Evolutionary conservation across 148 eudicot species (phyloP).

Genomic region (Camellia granthamiana): DNA sequence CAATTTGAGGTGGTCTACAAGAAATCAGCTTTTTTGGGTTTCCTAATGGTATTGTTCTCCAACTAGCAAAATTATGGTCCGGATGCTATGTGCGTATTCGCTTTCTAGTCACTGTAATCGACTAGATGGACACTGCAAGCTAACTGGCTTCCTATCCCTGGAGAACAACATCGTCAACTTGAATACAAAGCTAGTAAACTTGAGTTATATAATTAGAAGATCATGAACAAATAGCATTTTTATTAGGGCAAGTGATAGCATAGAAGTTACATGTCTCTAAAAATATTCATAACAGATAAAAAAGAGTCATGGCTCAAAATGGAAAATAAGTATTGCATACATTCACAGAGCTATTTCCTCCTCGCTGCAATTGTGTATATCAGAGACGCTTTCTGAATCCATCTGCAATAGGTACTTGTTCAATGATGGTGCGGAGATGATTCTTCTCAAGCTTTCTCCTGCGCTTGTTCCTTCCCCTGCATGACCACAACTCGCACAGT

Average conservation of each 20-base stretch:
- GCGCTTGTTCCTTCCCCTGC: slow-evolving; percentile 58
- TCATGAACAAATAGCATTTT: background rate
- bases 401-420: slow-evolving; percentile 17
- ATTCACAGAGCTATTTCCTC: background rate
- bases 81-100: no score
- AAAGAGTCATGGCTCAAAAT: background rate
- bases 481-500: background rate
- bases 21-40: no score
- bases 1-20: no score
- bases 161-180: no score
- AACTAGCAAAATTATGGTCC: no score
- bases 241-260: background rate
- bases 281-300: background rate
- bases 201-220: background rate
- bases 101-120: no score
- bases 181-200: no score
- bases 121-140: no score
- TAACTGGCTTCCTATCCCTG: no score
- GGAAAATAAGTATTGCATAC: background rate
- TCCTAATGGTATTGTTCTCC: no score
- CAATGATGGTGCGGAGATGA: slow-evolving; percentile 29
- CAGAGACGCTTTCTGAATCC: slow-evolving; percentile 10
- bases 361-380: slow-evolving; percentile 13
- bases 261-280: background rate
- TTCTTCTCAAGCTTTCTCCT: slow-evolving; percentile 69